These are phyloP conservation scores for Vaccinium macrocarpon DNA, from an alignment of 148 eudicot genomes.

Conservation along the genomic window DNA sequence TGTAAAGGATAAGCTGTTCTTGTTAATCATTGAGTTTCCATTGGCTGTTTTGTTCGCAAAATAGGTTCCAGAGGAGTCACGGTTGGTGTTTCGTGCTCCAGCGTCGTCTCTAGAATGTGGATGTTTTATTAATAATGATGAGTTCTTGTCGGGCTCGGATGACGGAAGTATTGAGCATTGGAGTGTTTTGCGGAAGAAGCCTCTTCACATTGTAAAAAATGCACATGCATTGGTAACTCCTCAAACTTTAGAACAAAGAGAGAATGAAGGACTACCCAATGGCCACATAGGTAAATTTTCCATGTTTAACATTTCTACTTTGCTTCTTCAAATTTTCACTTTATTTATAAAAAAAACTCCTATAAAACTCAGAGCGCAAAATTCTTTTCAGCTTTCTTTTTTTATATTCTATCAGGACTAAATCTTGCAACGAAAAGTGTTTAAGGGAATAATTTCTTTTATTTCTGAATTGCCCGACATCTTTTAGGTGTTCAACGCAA, in stretches of 20 bases:
- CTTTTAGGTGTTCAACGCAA: neutral
- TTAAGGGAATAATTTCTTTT: neutral
- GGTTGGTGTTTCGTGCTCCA: slow-evolving; percentile 74
- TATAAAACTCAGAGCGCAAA: neutral
- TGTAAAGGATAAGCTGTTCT: neutral
- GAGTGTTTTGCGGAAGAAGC: slow-evolving; percentile 74
- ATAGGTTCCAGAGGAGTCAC: slow-evolving; percentile 94
- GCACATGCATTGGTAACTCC: slow-evolving; percentile 53
- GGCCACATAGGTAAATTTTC: slow-evolving; percentile 56
- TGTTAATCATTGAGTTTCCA: neutral
- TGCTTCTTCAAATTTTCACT: neutral
- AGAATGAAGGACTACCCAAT: slow-evolving; percentile 46
- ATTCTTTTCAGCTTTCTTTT: neutral
- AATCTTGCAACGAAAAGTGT: neutral
- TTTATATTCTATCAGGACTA: neutral
- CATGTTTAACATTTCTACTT: neutral
- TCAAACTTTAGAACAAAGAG: slow-evolving; percentile 28
- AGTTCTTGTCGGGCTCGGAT: slow-evolving; percentile 89
- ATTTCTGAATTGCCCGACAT: neutral
- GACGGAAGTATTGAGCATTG: slow-evolving; percentile 97
- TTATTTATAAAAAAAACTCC: neutral
- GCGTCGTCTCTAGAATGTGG: slow-evolving; percentile 84
- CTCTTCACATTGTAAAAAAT: slow-evolving; percentile 76
- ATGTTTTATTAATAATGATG: slow-evolving; percentile 80
- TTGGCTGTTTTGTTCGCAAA: slow-evolving; percentile 10